A percentile compares a stretch with the other conserved stretches of the same genome.
Evolutionary conservation across 1,284 basidiomycete genomes (phyloP).

Genomic region (Rhodofomes roseus): DNA sequence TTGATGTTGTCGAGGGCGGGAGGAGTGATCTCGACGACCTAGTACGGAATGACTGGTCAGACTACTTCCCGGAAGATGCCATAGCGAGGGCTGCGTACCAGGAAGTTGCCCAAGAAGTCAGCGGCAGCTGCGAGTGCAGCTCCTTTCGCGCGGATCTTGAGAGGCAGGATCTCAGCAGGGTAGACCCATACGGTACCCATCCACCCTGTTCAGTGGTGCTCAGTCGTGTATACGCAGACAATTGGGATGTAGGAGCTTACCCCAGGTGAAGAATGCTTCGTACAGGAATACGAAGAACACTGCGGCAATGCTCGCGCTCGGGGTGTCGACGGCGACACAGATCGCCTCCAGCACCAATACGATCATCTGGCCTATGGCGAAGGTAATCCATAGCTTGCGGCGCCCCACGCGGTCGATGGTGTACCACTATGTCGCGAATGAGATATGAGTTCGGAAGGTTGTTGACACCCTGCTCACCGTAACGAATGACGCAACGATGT

Average conservation of each 20-base stretch:
- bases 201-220: conserved; percentile 5
- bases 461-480: conserved; percentile 1
- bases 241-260: not conserved
- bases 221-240: not conserved
- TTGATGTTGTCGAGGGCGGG: conserved; percentile 46
- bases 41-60: conserved; percentile 25
- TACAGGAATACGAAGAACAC: conserved; percentile 12
- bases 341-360: conserved; percentile 8
- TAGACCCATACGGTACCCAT: conserved; percentile 14
- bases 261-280: conserved; percentile 12
- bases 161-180: conserved; percentile 11
- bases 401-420: conserved; percentile 12
- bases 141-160: conserved; percentile 12
- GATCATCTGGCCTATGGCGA: conserved; percentile 9
- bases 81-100: not conserved
- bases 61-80: not conserved
- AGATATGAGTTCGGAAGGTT: conserved; percentile 24
- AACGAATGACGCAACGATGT: conserved; percentile 18
- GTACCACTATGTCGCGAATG: conserved; percentile 11
- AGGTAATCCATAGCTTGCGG: conserved; percentile 8
- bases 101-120: conserved; percentile 12
- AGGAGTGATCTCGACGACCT: conserved; percentile 45
- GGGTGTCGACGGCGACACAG: conserved; percentile 7
- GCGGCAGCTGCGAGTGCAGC: conserved; percentile 11
- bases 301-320: conserved; percentile 4